Evolutionary conservation across 192 early-diverging fungal genomes (phyloP), one percentile per base, ranked within the genome.

Genomic region (Coemansia sp.): DNA sequence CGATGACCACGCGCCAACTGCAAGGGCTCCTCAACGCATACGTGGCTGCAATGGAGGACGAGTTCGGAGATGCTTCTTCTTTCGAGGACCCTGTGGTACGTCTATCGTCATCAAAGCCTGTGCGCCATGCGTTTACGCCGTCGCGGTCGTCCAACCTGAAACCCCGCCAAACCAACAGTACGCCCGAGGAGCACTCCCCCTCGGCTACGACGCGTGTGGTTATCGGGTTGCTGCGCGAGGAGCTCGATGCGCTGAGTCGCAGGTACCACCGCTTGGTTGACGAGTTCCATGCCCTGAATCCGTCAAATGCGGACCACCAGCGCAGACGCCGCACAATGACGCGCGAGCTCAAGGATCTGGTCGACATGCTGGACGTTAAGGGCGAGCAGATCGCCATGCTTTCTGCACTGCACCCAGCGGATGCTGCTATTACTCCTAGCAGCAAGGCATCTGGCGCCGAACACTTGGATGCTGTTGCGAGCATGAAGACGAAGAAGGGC

Each of bases 321-420:
- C 60, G 71, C 5, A 40, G 56, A 0, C 61, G 80, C 34, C 54
- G 80, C 23, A 45, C 40, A 23, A 74, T 82, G 80, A 68, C 80
- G 0, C 56, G 65, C 7, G 80, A 82, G 62, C 65, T 82, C 22
- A 82, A 77, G 59, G 74, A 82, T 45, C 56, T 82, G 48, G 80
- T 82, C 11, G 80, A 82, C 36, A 50, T 82, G 46, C 42, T 82
- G 23, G 75, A 82, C 22, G 75, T 73, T 35, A 82, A 82, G 68
- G 75, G 74, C 57, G 80, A 82, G 74, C 80, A 82, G 68, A 82
- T 82, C 32, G 63, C 78, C 3, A 67, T 75, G 41, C 48, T 81
- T 5, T 69, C 73, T 9, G 63, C 42, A 2, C 58, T 81, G 63
- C 78, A 81, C 20, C 78, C 73, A 19, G 59, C 59, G 5, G 41